A percentile compares a stretch with the other conserved stretches of the same genome.
Evolutionary conservation across 75 land plant genomes (phyloP).

Genomic region (Gnetum montanum): DNA sequence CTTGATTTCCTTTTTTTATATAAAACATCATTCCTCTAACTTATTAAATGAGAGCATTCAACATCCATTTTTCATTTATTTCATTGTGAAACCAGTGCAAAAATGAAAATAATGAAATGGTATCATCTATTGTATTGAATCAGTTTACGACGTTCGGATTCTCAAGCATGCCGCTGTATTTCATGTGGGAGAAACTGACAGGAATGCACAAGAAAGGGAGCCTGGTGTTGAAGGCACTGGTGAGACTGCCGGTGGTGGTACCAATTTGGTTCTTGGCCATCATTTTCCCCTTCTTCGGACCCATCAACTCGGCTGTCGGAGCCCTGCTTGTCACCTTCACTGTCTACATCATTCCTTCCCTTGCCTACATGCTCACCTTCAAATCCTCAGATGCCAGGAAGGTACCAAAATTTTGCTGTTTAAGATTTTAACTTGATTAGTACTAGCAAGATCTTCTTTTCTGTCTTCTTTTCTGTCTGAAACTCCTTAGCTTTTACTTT

Average conservation of each 20-base stretch:
- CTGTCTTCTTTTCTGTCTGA: too few relatives aligned
- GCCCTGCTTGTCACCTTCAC: background rate
- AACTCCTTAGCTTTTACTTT: too few relatives aligned
- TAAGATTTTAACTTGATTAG: too few relatives aligned
- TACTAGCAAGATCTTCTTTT: too few relatives aligned
- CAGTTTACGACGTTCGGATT: slow-evolving; percentile 82
- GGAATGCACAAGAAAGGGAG: slow-evolving; percentile 71
- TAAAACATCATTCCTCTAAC: too few relatives aligned
- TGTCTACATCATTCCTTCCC: slow-evolving; percentile 31
- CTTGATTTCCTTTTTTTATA: too few relatives aligned
- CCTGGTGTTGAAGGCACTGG: slow-evolving; percentile 41
- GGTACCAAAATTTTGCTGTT: slow-evolving; percentile 14
- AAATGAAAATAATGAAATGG: too few relatives aligned
- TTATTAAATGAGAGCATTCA: too few relatives aligned
- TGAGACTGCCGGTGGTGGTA: slow-evolving; percentile 50
- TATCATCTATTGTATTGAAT: too few relatives aligned
- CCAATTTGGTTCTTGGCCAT: slow-evolving; percentile 75
- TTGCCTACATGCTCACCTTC: slow-evolving; percentile 65
- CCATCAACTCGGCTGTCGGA: slow-evolving; percentile 61
- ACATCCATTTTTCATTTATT: too few relatives aligned
- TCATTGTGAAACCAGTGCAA: too few relatives aligned
- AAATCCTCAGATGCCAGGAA: slow-evolving; percentile 32
- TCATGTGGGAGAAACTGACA: slow-evolving; percentile 72
- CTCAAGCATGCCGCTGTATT: slow-evolving; percentile 78
- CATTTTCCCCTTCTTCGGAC: slow-evolving; percentile 70